Evolutionary conservation across 192 early-diverging fungal genomes (phyloP), one percentile per base, ranked within the genome.

Genomic region (Phlyctochytrium planicorne): DNA sequence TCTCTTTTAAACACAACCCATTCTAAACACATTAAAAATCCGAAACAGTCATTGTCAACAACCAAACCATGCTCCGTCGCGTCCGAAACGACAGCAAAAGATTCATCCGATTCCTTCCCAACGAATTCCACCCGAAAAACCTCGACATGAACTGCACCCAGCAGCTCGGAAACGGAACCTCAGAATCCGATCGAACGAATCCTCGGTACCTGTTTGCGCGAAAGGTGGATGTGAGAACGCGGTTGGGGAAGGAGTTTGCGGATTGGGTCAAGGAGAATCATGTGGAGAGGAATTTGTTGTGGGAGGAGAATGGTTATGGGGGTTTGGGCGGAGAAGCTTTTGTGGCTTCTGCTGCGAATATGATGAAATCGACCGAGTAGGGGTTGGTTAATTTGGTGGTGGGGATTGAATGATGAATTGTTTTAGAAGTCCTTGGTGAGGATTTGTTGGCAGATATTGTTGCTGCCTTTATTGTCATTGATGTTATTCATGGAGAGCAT

Each of bases 231-330:
- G 3, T 57, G 12, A 61, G 64, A 0, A 37, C 65, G 52, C n/a
- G 29, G 17, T 63, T 63, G 52, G 30, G 30, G 2, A 20, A 27
- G 60, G 36, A 12, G 16, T 35, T 81, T n/a, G 31, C 71, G 6
- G 70, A 75, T 14, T 82, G 80, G 80, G 73, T 82, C 3, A 23
- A 32, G 2, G 36, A 53, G 20, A 61, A 82, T 23, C 76, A 76
- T 36, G 52, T 74, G 4, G 37, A 73, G 16, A 65, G 65, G 30
- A 61, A 68, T 32, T 6, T 57, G 10, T 29, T 25, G 25, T 10
- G 27, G 10, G 55, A 27, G 12, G 4, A 27, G 6, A 47, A 47
- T 47, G 40, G 10, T 25, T 57, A 57, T 29, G 55, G 55, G 4
- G 27, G 27, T 6, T 25, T 57, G 25, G 55, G 55, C 12, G 55